A percentile compares a stretch with the other conserved stretches of the same genome.
Evolutionary conservation across 2,329 filamentous ascomycete genomes (phyloP).

Genomic region (Grosmannia clavigera): DNA sequence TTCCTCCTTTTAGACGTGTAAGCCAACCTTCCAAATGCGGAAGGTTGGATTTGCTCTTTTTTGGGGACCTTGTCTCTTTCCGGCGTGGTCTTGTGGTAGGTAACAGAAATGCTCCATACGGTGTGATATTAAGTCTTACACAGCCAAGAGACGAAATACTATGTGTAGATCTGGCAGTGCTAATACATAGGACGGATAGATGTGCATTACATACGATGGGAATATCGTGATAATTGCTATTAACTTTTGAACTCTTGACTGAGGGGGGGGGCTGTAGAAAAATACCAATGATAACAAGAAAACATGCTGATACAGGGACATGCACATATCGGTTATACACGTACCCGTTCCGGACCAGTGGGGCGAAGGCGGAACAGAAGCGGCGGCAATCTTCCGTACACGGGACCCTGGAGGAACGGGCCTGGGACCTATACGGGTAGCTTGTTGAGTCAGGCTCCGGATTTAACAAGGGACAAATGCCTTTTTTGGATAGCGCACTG

Average conservation of each 20-base stretch:
- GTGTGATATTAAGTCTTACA: background rate
- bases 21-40: constrained; percentile 8
- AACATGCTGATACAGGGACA: too few relatives aligned
- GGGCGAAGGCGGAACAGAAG: too few relatives aligned
- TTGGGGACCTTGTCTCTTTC: background rate
- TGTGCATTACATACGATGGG: background rate
- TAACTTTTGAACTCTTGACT: too few relatives aligned
- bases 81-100: background rate
- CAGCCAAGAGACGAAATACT: background rate
- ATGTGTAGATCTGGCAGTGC: background rate
- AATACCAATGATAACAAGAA: background rate
- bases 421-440: too few relatives aligned
- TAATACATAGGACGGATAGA: background rate
- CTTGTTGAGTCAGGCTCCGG: background rate
- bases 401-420: too few relatives aligned
- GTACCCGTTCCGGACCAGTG: too few relatives aligned
- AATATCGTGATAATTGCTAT: background rate
- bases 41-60: constrained; percentile 2
- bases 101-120: background rate
- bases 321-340: too few relatives aligned
- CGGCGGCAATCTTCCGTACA: too few relatives aligned
- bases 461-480: background rate
- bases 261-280: too few relatives aligned
- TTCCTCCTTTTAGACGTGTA: constrained; percentile 8
- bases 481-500: background rate